Evolutionary conservation across 768 basidiomycete species (phyloP).

Genomic region (Sutorius australiensis): DNA sequence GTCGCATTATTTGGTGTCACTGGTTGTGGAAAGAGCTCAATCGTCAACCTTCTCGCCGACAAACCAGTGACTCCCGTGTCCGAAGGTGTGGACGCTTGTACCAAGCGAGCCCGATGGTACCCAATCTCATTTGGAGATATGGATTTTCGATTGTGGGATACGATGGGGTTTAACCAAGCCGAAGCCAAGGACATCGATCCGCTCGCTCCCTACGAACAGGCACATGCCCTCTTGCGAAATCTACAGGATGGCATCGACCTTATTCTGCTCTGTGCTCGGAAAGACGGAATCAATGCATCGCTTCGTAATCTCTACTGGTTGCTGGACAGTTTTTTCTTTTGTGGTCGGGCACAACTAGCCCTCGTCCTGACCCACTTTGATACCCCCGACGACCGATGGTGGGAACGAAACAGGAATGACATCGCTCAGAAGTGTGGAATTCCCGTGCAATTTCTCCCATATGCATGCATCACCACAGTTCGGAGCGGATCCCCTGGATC

Average conservation of each 20-base stretch:
- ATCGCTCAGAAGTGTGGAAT: conserved; percentile 17
- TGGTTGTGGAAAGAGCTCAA: conserved; percentile 31
- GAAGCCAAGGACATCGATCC: conserved; percentile 11
- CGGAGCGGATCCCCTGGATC: not conserved
- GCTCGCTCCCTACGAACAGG: conserved; percentile 26
- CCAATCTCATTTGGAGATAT: conserved; percentile 18
- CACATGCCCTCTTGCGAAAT: conserved; percentile 32
- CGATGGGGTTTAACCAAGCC: conserved; percentile 32
- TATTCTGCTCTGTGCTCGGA: conserved; percentile 38
- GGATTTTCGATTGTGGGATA: conserved; percentile 32
- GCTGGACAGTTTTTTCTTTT: conserved; percentile 38
- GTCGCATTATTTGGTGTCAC: conserved; percentile 27
- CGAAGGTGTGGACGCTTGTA: conserved; percentile 31
- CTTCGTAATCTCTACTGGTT: conserved; percentile 36
- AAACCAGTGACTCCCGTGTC: conserved; percentile 28
- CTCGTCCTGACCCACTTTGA: conserved; percentile 40
- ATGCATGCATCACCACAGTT: conserved; percentile 21
- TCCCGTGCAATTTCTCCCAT: conserved; percentile 6
- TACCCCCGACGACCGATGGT: conserved; percentile 35
- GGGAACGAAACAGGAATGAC: conserved; percentile 29
- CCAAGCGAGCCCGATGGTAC: conserved; percentile 26
- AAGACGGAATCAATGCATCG: conserved; percentile 35
- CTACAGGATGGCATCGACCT: conserved; percentile 37
- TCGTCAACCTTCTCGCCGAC: conserved; percentile 29
- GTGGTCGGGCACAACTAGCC: conserved; percentile 32